Base-by-base conservation (phyloP, 352 stramenopile genomes). In the Pythium apleroticum region DNA sequence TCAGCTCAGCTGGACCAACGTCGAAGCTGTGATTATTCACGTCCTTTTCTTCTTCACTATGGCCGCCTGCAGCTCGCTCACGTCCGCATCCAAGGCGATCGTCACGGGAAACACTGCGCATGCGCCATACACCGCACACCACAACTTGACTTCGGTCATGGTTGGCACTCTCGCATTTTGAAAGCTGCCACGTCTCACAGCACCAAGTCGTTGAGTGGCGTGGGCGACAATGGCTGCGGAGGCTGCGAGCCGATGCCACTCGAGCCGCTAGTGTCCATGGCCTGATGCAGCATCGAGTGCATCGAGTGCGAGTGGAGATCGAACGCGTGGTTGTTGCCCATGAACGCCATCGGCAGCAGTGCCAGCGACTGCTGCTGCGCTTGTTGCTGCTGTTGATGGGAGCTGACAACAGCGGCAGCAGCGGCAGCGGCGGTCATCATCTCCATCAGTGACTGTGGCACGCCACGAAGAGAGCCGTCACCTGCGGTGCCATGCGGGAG, bases 361-460 rank as follows among this genome's bases (percentile, higher is more conserved):
- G 61, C 31, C 17, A 68, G 59, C 2, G 33, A 24, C 5, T 65
- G 55, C 15, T 54, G 52, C 17, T 48, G 52, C 4, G 7, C n/a
- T 20, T 46, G 57, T 10, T 45, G 57, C 11, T 52, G 33, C 17
- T 53, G 56, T 14, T 52, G 56, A 33, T 55, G 30, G 53, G 19
- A 57, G 56, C n/a, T 55, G 56, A 60, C 46, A 9, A 52, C 49
- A 14, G 63, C 45, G 2, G 56, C 56, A 0, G 57, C 56, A 5
- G 63, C 57, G 10, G 64, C 64, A 3, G 58, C 64, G 2, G 65
- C 57, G 0, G 63, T 54, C 57, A 70, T 70, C 57, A 70, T 70
- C 39, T 70, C 57, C 63, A 70, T 70, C 17, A 70, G 43, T 39
- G 63, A 70, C 57, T 49, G 57, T 27, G 50, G 57, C 50, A 68